Conservation (phyloP, 2,329 filamentous ascomycete genomes). For the Lasiodiplodia sp. region DNA sequence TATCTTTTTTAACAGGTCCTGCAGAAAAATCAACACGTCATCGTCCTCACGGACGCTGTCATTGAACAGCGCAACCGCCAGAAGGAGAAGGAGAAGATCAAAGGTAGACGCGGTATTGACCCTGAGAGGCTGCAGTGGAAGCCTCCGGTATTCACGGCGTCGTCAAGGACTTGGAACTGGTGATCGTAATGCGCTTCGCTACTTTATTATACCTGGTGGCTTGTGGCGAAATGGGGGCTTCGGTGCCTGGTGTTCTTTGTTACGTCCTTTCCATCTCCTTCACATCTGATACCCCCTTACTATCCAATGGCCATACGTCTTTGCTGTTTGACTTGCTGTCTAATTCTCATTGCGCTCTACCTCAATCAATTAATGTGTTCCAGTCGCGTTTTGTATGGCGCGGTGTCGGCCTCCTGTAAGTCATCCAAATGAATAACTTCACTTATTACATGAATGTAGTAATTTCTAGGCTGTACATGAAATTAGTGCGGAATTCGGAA, state of each 20-base stretch:
- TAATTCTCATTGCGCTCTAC: neutral
- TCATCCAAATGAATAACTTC: neutral
- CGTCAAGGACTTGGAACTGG: conserved; percentile 95
- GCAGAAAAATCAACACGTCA: conserved; percentile 89
- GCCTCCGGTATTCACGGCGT: conserved; percentile 91
- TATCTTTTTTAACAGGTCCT: neutral
- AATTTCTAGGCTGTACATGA: neutral
- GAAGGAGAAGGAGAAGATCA: conserved; percentile 80
- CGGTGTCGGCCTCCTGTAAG: neutral
- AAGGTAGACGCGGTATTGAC: conserved; percentile 79
- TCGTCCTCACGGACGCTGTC: conserved; percentile 86
- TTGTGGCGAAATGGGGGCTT: neutral
- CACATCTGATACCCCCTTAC: conserved; percentile 22
- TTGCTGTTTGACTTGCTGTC: neutral
- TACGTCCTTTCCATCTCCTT: neutral
- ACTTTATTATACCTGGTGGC: neutral
- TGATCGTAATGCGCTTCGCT: conserved; percentile 47
- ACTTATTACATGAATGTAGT: neutral
- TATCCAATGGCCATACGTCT: neutral
- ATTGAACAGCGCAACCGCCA: conserved; percentile 73
- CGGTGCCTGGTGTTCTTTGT: conserved; percentile 4
- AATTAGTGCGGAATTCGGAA: neutral
- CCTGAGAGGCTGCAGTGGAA: conserved; percentile 88
- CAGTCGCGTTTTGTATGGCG: neutral
- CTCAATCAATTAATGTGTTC: neutral